Percentiles rank a stretch among this genome's conserved stretches.
Conservation (phyloP, 805 yeast species). For the Zygotorulaspora danielsina region DNA sequence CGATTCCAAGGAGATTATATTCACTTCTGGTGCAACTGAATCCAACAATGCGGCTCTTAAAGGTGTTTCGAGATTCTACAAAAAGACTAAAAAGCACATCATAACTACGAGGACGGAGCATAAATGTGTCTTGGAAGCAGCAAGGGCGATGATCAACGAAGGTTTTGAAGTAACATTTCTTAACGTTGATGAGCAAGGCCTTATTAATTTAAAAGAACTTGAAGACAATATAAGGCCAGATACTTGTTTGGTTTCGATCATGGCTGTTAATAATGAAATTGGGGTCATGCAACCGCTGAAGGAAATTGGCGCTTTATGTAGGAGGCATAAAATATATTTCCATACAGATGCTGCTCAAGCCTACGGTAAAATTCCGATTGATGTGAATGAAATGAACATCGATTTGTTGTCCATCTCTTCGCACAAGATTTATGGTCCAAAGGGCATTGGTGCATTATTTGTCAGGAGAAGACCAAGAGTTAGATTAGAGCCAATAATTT, state of each 20-base stretch:
- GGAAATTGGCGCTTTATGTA: constrained; percentile 86
- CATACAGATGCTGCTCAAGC: constrained; percentile 99
- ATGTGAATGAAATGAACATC: constrained; percentile 89
- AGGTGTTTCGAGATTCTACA: constrained; percentile 93
- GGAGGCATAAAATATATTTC: constrained; percentile 85
- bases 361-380: constrained; percentile 86
- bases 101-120: constrained; percentile 97
- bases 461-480: constrained; percentile 98
- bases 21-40: constrained; percentile 98
- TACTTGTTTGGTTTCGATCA: constrained; percentile 82
- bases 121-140: constrained; percentile 96
- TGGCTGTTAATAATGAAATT: constrained; percentile 98
- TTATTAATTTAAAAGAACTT: constrained; percentile 70
- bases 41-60: constrained; percentile 91
- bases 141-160: constrained; percentile 91
- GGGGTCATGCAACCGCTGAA: constrained; percentile 96
- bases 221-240: constrained; percentile 84
- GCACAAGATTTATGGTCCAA: constrained; percentile 96
- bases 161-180: constrained; percentile 94
- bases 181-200: constrained; percentile 77
- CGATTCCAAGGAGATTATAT: constrained; percentile 93
- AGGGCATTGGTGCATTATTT: constrained; percentile 92
- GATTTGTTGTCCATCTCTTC: constrained; percentile 92
- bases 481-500: constrained; percentile 87
- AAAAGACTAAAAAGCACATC: constrained; percentile 84